Conservation (phyloP, 345 rosid species). For the Syzygium aqueum region DNA sequence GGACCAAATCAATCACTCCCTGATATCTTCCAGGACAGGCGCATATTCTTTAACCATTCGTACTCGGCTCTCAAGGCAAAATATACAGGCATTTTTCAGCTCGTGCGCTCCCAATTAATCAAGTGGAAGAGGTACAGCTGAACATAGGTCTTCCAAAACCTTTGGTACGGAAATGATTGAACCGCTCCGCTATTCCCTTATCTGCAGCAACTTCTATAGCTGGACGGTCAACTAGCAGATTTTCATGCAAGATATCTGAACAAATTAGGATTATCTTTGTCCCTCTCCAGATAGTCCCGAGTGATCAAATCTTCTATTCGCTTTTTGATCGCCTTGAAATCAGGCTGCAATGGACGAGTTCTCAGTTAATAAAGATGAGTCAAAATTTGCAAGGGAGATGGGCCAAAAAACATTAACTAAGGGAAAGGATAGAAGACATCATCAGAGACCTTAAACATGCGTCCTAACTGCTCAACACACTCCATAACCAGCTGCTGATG, state of each 20-base stretch:
- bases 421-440: neutral
- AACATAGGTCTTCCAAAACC: rapidly evolving
- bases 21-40: neutral
- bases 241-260: constrained; percentile 47
- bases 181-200: rapidly evolving
- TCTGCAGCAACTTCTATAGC: neutral
- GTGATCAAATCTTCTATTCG: constrained; percentile 67
- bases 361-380: neutral
- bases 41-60: neutral
- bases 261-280: constrained; percentile 38
- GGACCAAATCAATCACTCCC: neutral
- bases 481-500: constrained; percentile 49
- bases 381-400: neutral
- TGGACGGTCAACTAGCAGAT: neutral
- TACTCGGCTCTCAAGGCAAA: neutral
- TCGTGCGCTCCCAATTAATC: neutral
- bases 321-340: constrained; percentile 67
- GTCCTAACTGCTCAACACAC: constrained; percentile 62
- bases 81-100: neutral
- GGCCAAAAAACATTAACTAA: neutral
- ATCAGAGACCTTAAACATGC: constrained; percentile 55
- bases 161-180: neutral
- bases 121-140: neutral
- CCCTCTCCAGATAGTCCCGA: constrained; percentile 61
- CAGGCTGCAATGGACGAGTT: constrained; percentile 44